Evolutionary conservation across 768 basidiomycete genomes (phyloP).

Genomic region (Saitozyma podzolica): DNA sequence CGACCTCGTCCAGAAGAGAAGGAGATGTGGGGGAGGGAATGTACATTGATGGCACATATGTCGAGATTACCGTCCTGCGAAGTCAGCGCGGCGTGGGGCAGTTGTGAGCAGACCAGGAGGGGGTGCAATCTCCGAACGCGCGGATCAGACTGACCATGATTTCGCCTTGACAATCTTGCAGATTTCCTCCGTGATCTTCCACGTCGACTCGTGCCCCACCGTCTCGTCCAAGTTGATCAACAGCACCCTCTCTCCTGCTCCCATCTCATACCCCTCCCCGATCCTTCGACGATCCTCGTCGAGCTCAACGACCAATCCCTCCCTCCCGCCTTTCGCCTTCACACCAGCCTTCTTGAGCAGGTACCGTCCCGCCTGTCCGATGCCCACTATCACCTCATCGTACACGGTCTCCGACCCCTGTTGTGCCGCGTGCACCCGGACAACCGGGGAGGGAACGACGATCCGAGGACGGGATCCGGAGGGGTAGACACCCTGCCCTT

Average conservation of each 20-base stretch:
- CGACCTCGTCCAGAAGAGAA: neutral
- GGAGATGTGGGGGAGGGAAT: conserved; percentile 16
- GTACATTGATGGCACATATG: conserved; percentile 38
- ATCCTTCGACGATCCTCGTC: neutral
- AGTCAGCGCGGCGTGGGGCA: too few species aligned
- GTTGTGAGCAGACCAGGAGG: too few species aligned
- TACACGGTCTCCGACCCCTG: neutral
- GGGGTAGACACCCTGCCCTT: conserved; percentile 41
- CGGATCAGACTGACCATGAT: conserved; percentile 9
- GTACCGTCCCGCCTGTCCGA: conserved; percentile 37
- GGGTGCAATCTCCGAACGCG: too few species aligned
- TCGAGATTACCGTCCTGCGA: conserved; percentile 23
- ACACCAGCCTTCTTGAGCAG: conserved; percentile 8
- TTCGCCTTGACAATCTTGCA: neutral
- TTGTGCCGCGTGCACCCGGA: too few species aligned
- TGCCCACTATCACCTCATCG: conserved; percentile 19
- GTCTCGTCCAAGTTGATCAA: too few species aligned
- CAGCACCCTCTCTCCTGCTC: too few species aligned
- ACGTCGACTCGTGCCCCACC: neutral
- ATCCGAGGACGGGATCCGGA: neutral
- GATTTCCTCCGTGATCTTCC: neutral
- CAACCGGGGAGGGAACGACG: too few species aligned
- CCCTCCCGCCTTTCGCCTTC: neutral
- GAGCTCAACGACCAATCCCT: neutral
- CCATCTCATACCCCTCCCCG: neutral